phyloP scores from a whole-genome alignment of 2,329 filamentous ascomycete genomes.

The Aspergillus pseudotamarii region DNA sequence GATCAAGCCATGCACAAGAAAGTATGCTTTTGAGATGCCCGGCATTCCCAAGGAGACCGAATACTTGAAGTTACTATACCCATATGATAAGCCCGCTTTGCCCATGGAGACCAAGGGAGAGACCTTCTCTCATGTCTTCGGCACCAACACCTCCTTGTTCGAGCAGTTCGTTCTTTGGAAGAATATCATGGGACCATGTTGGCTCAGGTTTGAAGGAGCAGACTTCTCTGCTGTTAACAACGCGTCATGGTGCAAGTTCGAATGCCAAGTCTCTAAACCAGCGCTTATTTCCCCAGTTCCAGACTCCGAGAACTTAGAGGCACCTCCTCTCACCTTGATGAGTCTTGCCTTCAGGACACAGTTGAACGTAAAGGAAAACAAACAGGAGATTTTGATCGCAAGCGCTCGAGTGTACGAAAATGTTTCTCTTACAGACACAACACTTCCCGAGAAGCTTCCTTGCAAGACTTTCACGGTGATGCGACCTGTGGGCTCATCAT shows the following conservation, averaged over 20 bases:
- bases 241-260: constrained; percentile 94
- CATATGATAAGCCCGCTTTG: constrained; percentile 79
- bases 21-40: constrained; percentile 92
- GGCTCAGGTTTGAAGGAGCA: constrained; percentile 86
- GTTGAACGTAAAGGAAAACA: constrained; percentile 90
- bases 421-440: constrained; percentile 82
- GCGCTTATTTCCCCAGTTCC: constrained; percentile 71
- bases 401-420: constrained; percentile 93
- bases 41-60: constrained; percentile 85
- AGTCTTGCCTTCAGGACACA: constrained; percentile 85
- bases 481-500: constrained; percentile 73
- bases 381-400: constrained; percentile 90
- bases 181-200: constrained; percentile 98
- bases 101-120: constrained; percentile 74
- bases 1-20: constrained; percentile 84
- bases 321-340: constrained; percentile 92
- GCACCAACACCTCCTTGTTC: constrained; percentile 88
- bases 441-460: constrained; percentile 82
- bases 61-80: constrained; percentile 95
- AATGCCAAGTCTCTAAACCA: constrained; percentile 79
- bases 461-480: constrained; percentile 91
- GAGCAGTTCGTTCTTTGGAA: constrained; percentile 99
- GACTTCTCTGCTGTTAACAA: constrained; percentile 86
- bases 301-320: constrained; percentile 79
- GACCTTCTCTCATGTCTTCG: constrained; percentile 93